phyloP scores from a whole-genome alignment of 345 rosid species.

The Nephelium lappaceum region DNA sequence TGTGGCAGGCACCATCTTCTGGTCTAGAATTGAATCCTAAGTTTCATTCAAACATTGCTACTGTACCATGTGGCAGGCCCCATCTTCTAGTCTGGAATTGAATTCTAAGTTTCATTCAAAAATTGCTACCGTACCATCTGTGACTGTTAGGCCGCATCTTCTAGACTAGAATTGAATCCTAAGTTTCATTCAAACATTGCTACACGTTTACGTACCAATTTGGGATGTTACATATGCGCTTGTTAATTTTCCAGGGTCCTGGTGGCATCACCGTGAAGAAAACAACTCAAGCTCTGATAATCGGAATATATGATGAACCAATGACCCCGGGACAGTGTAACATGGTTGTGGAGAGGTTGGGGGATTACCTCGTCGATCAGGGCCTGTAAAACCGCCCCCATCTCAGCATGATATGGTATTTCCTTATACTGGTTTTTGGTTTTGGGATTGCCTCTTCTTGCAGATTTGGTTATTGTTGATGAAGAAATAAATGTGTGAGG shows the following conservation, averaged over 20 bases:
- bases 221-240: neutral
- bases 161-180: neutral
- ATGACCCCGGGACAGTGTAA: conserved; percentile 86
- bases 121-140: neutral
- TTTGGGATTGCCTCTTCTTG: conserved; percentile 22
- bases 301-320: conserved; percentile 79
- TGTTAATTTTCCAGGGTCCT: conserved; percentile 48
- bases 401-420: neutral
- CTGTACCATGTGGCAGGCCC: neutral
- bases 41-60: too few relatives aligned
- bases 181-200: neutral
- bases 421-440: conserved; percentile 7
- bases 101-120: neutral
- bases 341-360: conserved; percentile 89
- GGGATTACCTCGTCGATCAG: conserved; percentile 80
- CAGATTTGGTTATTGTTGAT: conserved; percentile 12
- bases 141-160: neutral
- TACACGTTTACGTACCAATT: too few relatives aligned
- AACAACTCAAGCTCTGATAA: conserved; percentile 68
- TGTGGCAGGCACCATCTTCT: neutral
- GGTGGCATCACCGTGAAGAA: conserved; percentile 83
- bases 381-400: conserved; percentile 47
- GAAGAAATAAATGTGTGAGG: conserved; percentile 24
- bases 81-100: neutral
- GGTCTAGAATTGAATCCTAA: too few relatives aligned